A percentile compares a stretch with the other conserved stretches of the same genome.
phyloP scores from a whole-genome alignment of 495 filamentous ascomycete genomes.

The Recurvomyces mirabilis region DNA sequence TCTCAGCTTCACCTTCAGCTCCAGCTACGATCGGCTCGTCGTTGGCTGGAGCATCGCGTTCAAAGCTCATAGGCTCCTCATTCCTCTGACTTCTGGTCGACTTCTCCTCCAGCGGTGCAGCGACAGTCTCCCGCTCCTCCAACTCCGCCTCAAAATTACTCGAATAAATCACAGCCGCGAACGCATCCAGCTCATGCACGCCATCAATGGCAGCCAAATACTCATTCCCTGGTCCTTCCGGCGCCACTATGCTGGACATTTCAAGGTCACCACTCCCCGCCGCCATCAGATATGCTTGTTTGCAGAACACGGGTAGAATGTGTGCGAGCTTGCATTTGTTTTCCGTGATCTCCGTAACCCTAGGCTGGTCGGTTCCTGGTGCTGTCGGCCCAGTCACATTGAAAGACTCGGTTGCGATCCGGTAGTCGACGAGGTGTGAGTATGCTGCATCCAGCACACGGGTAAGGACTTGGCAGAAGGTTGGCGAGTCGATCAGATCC shows the following conservation, averaged over 20 bases:
- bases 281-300: constrained; percentile 83
- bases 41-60: not conserved
- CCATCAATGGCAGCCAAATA: constrained; percentile 67
- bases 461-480: constrained; percentile 71
- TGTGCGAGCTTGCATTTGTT: constrained; percentile 71
- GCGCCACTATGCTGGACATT: constrained; percentile 7
- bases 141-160: constrained; percentile 70
- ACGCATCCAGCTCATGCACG: constrained; percentile 80
- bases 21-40: constrained; percentile 9
- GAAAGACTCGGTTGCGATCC: constrained; percentile 67
- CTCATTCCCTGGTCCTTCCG: constrained; percentile 61
- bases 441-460: constrained; percentile 81
- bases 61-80: too few species aligned
- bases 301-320: constrained; percentile 71
- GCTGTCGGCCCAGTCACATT: constrained; percentile 40
- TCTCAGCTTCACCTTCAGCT: constrained; percentile 18
- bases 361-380: constrained; percentile 22
- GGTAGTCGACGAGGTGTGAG: constrained; percentile 64
- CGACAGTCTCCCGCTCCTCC: constrained; percentile 8
- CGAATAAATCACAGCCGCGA: constrained; percentile 87
- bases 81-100: too few species aligned
- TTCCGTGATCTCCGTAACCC: constrained; percentile 34
- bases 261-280: constrained; percentile 27
- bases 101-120: too few species aligned
- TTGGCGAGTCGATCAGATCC: constrained; percentile 87